Evolutionary conservation across 2,329 filamentous ascomycete species (phyloP).

Genomic region (Trichoderma koningiopsis): DNA sequence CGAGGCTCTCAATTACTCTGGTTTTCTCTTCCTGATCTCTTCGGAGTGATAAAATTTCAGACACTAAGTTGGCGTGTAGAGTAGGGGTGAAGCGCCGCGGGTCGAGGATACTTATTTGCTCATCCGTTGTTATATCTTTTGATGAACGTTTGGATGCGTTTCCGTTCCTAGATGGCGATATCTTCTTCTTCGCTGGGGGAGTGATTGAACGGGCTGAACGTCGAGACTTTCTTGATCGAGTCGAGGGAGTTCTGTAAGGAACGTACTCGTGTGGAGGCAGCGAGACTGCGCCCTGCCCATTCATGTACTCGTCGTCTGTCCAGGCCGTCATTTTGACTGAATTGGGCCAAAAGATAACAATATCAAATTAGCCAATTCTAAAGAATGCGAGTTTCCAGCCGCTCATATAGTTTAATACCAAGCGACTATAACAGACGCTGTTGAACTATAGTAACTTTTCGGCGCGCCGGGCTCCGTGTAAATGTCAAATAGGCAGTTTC

Average conservation of each 20-base stretch:
- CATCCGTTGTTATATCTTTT: conserved; percentile 64
- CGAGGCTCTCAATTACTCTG: conserved; percentile 81
- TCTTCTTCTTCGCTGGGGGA: conserved; percentile 56
- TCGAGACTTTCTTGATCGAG: conserved; percentile 61
- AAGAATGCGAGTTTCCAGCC: neutral
- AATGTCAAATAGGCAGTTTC: neutral
- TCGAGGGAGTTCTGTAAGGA: conserved; percentile 72
- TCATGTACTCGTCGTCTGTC: conserved; percentile 63
- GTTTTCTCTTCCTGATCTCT: conserved; percentile 90
- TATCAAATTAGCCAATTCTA: neutral
- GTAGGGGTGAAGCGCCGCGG: conserved; percentile 93
- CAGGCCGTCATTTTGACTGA: conserved; percentile 53
- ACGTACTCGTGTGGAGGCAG: conserved; percentile 72
- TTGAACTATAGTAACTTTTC: conserved; percentile 23
- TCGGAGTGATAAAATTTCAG: conserved; percentile 84
- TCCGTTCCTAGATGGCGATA: conserved; percentile 58
- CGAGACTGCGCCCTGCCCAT: conserved; percentile 55
- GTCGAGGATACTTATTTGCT: conserved; percentile 75
- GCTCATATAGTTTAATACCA: neutral
- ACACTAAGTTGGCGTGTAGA: conserved; percentile 89
- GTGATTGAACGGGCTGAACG: conserved; percentile 69
- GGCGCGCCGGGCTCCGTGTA: neutral
- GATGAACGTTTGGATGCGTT: conserved; percentile 54
- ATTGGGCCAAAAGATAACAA: neutral
- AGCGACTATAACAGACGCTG: conserved; percentile 5